phyloP scores from a whole-genome alignment of 2,329 filamentous ascomycete genomes.

The Zasmidium cellare region DNA sequence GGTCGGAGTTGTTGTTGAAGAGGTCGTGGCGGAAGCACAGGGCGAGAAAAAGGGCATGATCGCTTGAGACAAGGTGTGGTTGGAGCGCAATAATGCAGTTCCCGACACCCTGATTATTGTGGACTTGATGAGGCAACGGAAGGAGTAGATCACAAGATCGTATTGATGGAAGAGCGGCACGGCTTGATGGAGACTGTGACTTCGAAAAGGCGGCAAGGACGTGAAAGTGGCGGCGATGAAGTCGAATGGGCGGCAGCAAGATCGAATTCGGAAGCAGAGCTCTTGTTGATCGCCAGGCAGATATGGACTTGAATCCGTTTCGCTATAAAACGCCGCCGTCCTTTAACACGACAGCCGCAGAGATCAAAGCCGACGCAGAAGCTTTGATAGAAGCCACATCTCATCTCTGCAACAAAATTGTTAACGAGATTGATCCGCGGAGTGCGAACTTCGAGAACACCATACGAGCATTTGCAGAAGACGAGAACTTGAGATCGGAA shows the following conservation, averaged over 20 bases:
- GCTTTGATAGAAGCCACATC: neutral
- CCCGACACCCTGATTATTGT: too few relatives aligned
- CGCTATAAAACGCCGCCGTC: neutral
- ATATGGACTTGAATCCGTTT: neutral
- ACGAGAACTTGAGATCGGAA: slow-evolving; percentile 2
- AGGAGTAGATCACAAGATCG: too few relatives aligned
- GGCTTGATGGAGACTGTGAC: too few relatives aligned
- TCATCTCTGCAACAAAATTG: neutral
- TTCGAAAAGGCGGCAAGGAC: too few relatives aligned
- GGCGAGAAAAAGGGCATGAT: neutral
- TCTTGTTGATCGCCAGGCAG: too few relatives aligned
- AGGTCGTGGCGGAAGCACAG: neutral
- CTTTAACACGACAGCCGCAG: neutral
- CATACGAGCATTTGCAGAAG: neutral
- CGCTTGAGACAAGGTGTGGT: too few relatives aligned
- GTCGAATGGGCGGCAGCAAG: too few relatives aligned
- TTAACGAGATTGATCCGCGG: neutral
- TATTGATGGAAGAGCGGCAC: too few relatives aligned
- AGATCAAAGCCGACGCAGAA: neutral
- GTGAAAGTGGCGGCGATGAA: too few relatives aligned
- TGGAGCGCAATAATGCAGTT: too few relatives aligned
- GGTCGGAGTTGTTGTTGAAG: neutral
- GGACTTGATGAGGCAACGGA: too few relatives aligned
- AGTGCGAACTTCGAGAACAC: slow-evolving; percentile 2
- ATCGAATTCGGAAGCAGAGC: too few relatives aligned